Evolutionary conservation across 345 rosid species (phyloP).

Genomic region (Melaleuca alternifolia): DNA sequence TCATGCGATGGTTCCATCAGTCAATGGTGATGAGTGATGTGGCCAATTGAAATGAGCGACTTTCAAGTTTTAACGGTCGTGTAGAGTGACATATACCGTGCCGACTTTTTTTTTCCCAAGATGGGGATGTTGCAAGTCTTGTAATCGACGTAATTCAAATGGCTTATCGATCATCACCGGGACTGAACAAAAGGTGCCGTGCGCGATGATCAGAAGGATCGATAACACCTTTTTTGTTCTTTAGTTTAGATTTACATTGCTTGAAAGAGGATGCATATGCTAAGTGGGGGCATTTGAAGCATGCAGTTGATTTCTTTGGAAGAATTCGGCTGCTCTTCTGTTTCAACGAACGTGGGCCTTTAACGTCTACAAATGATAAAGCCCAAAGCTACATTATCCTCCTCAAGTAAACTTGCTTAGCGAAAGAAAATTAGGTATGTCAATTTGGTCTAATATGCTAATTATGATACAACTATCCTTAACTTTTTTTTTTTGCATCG

Average conservation of each 20-base stretch:
- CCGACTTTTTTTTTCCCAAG: no score
- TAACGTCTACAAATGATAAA: background rate
- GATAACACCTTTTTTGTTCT: background rate
- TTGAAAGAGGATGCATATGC: background rate
- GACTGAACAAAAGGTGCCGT: background rate
- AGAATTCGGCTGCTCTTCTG: background rate
- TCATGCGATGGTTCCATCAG: no score
- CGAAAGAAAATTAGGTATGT: background rate
- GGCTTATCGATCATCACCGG: background rate
- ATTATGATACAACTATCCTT: no score
- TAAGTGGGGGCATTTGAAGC: background rate
- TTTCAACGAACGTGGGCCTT: background rate
- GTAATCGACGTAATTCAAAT: background rate
- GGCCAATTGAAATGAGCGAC: no score
- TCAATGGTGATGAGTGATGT: no score
- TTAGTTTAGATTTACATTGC: background rate
- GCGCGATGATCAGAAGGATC: no score
- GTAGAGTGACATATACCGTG: no score
- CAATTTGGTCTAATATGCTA: background rate
- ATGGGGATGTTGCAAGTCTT: background rate
- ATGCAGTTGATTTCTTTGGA: background rate
- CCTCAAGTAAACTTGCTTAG: background rate
- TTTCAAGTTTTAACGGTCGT: no score
- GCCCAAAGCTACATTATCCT: background rate
- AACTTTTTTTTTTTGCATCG: no score